These are phyloP conservation scores for Xylogone sp. DNA, from an alignment of 2,329 filamentous ascomycete genomes.

Conservation along the genomic window DNA sequence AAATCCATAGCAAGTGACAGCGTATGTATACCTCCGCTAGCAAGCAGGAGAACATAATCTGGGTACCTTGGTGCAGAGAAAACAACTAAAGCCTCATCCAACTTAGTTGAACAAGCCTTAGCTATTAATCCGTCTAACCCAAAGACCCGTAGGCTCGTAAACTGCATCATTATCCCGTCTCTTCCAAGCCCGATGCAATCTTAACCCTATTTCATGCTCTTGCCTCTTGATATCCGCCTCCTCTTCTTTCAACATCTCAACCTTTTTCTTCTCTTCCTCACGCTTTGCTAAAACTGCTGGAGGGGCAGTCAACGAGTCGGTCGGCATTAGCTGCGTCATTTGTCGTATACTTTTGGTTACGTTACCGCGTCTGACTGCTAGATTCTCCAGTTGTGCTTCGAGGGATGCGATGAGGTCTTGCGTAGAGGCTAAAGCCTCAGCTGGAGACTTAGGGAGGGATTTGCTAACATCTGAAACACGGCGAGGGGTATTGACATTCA, in stretches of 20 bases:
- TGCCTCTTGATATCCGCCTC: constrained; percentile 70
- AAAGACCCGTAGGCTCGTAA: constrained; percentile 66
- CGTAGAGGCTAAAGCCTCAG: constrained; percentile 47
- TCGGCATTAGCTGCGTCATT: constrained; percentile 74
- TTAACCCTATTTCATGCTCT: constrained; percentile 75
- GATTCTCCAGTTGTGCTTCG: constrained; percentile 59
- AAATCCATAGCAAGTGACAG: too few relatives aligned
- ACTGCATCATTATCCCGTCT: constrained; percentile 63
- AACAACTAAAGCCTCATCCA: too few relatives aligned
- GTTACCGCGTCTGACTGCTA: constrained; percentile 66
- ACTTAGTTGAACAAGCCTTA: constrained; percentile 29
- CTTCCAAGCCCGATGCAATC: constrained; percentile 71
- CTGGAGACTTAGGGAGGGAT: constrained; percentile 54
- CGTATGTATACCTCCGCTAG: too few relatives aligned
- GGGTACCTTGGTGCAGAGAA: too few relatives aligned
- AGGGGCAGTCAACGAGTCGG: constrained; percentile 63
- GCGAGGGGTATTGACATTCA: constrained; percentile 5
- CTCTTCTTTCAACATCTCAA: constrained; percentile 62
- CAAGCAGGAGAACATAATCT: too few relatives aligned
- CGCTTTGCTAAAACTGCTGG: constrained; percentile 58
- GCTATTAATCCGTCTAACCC: constrained; percentile 74
- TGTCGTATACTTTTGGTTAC: constrained; percentile 70
- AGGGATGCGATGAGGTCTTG: constrained; percentile 64
- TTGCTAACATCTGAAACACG: constrained; percentile 39
- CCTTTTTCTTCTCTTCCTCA: constrained; percentile 55